Percentiles rank a stretch among this genome's conserved stretches.
These are phyloP conservation scores for Neonectria faginata DNA, from an alignment of 2,329 filamentous ascomycete genomes.

Conservation along the genomic window DNA sequence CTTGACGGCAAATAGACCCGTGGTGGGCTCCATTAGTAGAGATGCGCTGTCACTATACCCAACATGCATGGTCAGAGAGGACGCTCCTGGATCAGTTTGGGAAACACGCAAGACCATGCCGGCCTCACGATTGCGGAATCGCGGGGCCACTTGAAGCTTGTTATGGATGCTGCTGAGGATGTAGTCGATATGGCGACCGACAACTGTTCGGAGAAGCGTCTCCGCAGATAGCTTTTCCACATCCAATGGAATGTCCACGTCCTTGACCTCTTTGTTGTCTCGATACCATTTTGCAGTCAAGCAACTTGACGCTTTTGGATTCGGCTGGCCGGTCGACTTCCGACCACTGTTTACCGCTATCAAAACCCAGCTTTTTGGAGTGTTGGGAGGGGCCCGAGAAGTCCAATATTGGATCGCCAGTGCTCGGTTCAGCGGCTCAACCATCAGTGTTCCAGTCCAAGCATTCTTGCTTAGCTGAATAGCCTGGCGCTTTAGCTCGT, in stretches of 20 bases:
- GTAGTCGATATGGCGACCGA: slow-evolving; percentile 79
- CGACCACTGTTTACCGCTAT: slow-evolving; percentile 81
- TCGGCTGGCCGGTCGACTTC: slow-evolving; percentile 54
- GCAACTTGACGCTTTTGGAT: slow-evolving; percentile 62
- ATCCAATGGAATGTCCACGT: slow-evolving; percentile 76
- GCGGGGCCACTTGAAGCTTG: slow-evolving; percentile 67
- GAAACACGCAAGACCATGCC: slow-evolving; percentile 69
- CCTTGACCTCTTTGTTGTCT: slow-evolving; percentile 79
- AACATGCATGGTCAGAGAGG: slow-evolving; percentile 75
- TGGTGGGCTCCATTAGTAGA: slow-evolving; percentile 79
- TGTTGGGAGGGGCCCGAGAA: slow-evolving; percentile 61
- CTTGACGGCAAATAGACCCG: slow-evolving; percentile 78
- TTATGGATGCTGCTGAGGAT: slow-evolving; percentile 76
- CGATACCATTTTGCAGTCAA: slow-evolving; percentile 85
- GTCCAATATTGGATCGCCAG: slow-evolving; percentile 94
- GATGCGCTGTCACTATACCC: slow-evolving; percentile 70
- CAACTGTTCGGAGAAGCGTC: slow-evolving; percentile 76
- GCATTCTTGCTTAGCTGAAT: slow-evolving; percentile 73
- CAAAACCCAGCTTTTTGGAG: slow-evolving; percentile 89
- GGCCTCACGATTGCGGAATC: slow-evolving; percentile 72
- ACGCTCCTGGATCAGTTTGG: slow-evolving; percentile 72
- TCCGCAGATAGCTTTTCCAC: slow-evolving; percentile 78
- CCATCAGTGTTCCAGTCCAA: slow-evolving; percentile 82
- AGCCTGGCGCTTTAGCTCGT: slow-evolving; percentile 83
- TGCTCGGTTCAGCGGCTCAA: slow-evolving; percentile 84